Conservation (phyloP, 257 asterid species). For the Sherardia arvensis region DNA sequence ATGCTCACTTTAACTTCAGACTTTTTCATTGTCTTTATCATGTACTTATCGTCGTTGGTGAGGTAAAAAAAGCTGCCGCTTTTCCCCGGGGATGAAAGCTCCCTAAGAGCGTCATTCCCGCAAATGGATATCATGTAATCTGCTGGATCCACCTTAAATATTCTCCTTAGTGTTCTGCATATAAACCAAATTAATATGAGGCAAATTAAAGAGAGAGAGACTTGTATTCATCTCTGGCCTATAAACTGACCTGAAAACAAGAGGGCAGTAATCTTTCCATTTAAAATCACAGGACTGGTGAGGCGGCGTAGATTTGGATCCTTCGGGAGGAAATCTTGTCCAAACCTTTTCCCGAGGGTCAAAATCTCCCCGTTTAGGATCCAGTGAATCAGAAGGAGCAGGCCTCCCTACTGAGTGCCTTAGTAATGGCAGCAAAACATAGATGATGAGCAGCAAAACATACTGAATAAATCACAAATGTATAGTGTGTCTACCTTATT, state of each 20-base stretch:
- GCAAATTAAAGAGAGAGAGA: too few species aligned
- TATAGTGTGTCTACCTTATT: conserved; percentile 82
- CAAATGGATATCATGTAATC: conserved; percentile 96
- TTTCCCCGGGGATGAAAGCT: conserved; percentile 96
- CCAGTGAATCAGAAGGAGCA: conserved; percentile 56
- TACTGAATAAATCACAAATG: neutral
- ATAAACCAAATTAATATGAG: too few species aligned
- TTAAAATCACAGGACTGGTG: conserved; percentile 83
- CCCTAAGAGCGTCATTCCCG: conserved; percentile 86
- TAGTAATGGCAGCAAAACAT: conserved; percentile 29
- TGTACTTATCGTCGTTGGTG: conserved; percentile 81
- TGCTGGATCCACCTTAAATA: conserved; percentile 89
- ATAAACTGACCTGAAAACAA: conserved; percentile 69
- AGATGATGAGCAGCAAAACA: neutral
- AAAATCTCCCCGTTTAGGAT: conserved; percentile 55
- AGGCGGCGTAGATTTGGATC: conserved; percentile 89
- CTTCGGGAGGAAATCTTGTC: conserved; percentile 80
- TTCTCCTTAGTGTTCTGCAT: conserved; percentile 70
- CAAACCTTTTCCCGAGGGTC: conserved; percentile 69
- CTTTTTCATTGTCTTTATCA: conserved; percentile 92
- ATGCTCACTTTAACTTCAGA: conserved; percentile 87
- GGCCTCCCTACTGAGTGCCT: conserved; percentile 92
- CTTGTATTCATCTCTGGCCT: too few species aligned
- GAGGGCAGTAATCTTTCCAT: conserved; percentile 93
- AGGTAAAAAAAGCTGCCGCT: conserved; percentile 95